Conservation (phyloP, 2,329 filamentous ascomycete genomes). For the Cladosporium colombiae region DNA sequence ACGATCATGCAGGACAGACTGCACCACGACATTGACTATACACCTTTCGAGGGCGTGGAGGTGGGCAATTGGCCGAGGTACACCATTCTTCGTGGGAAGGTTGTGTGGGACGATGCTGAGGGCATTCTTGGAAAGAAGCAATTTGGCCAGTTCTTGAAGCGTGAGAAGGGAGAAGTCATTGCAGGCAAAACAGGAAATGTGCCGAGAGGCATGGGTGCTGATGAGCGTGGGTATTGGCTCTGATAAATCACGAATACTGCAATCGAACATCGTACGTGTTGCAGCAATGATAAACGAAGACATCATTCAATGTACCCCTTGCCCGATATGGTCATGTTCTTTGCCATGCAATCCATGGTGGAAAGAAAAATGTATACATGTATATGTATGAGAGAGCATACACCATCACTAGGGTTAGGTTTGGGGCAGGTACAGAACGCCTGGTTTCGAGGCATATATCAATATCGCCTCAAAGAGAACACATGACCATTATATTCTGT, state of each 20-base stretch:
- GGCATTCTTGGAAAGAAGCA: slow-evolving; percentile 44
- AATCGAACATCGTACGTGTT: not conserved
- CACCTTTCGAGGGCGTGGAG: slow-evolving; percentile 60
- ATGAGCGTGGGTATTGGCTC: slow-evolving; percentile 36
- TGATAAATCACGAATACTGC: not conserved
- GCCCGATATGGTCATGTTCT: not conserved
- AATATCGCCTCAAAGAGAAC: not conserved
- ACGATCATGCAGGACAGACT: slow-evolving; percentile 48
- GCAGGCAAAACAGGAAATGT: slow-evolving; percentile 34
- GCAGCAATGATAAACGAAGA: not conserved
- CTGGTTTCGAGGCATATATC: not conserved
- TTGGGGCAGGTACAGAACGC: not conserved
- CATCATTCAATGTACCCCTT: not conserved
- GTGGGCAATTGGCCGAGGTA: slow-evolving; percentile 63
- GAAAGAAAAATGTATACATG: not conserved
- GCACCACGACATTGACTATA: slow-evolving; percentile 65
- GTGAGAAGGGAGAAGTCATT: slow-evolving; percentile 38
- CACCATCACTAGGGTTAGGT: not conserved
- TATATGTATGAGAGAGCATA: not conserved
- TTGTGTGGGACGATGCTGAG: slow-evolving; percentile 56
- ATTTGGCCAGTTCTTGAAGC: slow-evolving; percentile 41
- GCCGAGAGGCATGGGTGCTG: slow-evolving; percentile 33
- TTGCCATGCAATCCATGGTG: not conserved
- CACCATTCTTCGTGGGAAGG: slow-evolving; percentile 59
- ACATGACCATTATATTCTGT: too few relatives aligned